Evolutionary conservation across 352 stramenopile species (phyloP).

Genomic region (Nothophytophthora sp.): DNA sequence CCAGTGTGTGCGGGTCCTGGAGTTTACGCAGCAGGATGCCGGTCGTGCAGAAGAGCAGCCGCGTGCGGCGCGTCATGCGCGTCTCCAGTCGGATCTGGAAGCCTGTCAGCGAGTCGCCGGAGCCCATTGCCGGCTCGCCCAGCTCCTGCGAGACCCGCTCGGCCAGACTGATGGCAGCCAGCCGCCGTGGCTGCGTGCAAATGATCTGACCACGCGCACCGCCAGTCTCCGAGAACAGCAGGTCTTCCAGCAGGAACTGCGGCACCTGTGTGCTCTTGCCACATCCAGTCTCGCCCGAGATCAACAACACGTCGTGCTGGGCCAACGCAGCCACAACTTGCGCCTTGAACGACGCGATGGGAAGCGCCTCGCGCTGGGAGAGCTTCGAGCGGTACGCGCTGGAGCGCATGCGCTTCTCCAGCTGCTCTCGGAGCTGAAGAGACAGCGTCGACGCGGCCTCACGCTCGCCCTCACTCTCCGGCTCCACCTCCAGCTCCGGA

Average conservation of each 20-base stretch:
- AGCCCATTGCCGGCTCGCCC: slow-evolving; percentile 69
- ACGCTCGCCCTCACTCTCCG: slow-evolving; percentile 23
- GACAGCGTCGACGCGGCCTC: slow-evolving; percentile 26
- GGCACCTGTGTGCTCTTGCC: slow-evolving; percentile 97
- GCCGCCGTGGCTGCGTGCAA: slow-evolving; percentile 95
- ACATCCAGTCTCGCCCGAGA: slow-evolving; percentile 95
- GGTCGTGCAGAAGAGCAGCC: slow-evolving; percentile 96
- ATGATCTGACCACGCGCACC: slow-evolving; percentile 92
- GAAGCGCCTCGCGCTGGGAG: slow-evolving; percentile 56
- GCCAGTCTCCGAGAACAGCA: slow-evolving; percentile 56
- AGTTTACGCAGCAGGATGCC: slow-evolving; percentile 94
- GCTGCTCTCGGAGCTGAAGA: slow-evolving; percentile 34
- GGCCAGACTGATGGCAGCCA: slow-evolving; percentile 96
- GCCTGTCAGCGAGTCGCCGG: slow-evolving; percentile 64
- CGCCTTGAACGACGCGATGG: slow-evolving; percentile 73
- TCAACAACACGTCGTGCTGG: slow-evolving; percentile 90
- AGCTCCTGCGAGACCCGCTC: slow-evolving; percentile 94
- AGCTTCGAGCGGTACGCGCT: slow-evolving; percentile 43
- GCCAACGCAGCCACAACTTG: slow-evolving; percentile 84
- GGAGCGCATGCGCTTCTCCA: slow-evolving; percentile 38
- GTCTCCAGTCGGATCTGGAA: slow-evolving; percentile 96
- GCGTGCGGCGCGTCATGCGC: slow-evolving; percentile 80
- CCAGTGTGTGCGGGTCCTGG: slow-evolving; percentile 79
- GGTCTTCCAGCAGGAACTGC: slow-evolving; percentile 95
- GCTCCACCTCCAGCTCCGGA: slow-evolving; percentile 11